Percentiles rank a stretch among this genome's conserved stretches.
Conservation (phyloP, 805 yeast species). For the Allodekkera sacchari region DNA sequence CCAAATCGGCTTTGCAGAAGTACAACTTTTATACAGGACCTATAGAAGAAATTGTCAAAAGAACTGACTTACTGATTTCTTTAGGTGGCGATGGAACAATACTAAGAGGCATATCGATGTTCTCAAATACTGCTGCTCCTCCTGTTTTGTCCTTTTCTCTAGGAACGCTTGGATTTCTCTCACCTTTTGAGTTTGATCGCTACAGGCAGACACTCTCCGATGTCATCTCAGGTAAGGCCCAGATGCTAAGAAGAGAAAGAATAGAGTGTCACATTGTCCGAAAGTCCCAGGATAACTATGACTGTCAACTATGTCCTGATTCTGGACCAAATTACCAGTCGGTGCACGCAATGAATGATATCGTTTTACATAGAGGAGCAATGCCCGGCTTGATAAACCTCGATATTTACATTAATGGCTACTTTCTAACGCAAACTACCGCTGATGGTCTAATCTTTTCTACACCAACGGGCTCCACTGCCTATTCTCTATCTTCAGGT, state of each 20-base stretch:
- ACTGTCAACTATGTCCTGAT: conserved; percentile 1
- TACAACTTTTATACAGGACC: conserved; percentile 52
- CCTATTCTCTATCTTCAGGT: conserved; percentile 82
- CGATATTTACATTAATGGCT: conserved; percentile 79
- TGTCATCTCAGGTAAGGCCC: conserved; percentile 61
- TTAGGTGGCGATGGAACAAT: conserved; percentile 98
- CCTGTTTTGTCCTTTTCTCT: conserved; percentile 83
- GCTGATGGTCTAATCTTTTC: conserved; percentile 85
- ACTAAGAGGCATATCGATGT: conserved; percentile 71
- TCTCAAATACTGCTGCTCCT: conserved; percentile 66
- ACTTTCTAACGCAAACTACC: conserved; percentile 78
- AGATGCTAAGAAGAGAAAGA: conserved; percentile 69
- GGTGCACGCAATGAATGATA: conserved; percentile 86
- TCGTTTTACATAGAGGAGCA: conserved; percentile 79
- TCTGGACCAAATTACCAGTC: conserved; percentile 10
- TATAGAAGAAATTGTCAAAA: conserved; percentile 44
- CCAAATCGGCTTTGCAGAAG: conserved; percentile 5
- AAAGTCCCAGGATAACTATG: conserved; percentile 11
- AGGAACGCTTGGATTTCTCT: conserved; percentile 83
- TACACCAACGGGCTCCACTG: conserved; percentile 95
- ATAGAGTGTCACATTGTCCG: conserved; percentile 64
- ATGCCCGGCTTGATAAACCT: conserved; percentile 78
- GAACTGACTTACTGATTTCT: conserved; percentile 75
- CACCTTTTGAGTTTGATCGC: conserved; percentile 75
- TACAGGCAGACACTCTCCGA: conserved; percentile 51